phyloP scores from a whole-genome alignment of 768 basidiomycete species.

The Cyathus striatus region DNA sequence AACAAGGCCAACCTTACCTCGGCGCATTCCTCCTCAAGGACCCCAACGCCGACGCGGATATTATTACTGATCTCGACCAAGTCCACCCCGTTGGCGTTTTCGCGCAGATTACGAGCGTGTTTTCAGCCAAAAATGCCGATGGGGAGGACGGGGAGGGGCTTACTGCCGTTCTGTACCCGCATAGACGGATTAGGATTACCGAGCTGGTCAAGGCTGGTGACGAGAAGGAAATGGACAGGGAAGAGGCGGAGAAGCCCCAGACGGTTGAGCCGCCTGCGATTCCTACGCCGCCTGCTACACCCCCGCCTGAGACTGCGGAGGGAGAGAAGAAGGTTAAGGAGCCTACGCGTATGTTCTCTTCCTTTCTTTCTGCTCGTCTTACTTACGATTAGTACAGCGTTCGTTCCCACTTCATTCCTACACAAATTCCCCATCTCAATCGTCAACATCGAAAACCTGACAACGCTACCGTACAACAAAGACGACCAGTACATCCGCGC shows the following conservation, averaged over 20 bases:
- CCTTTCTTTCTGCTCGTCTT: neutral
- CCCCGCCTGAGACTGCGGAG: conserved; percentile 22
- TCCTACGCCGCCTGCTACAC: conserved; percentile 28
- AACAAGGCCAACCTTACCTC: conserved; percentile 93
- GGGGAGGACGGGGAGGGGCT: conserved; percentile 52
- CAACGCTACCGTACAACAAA: conserved; percentile 79
- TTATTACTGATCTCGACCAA: conserved; percentile 82
- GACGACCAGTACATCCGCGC: conserved; percentile 94
- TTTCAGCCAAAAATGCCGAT: conserved; percentile 51
- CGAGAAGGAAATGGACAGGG: conserved; percentile 14
- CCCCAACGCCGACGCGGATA: conserved; percentile 86
- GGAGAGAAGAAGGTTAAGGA: conserved; percentile 21
- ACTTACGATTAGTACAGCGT: conserved; percentile 24
- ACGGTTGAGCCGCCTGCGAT: conserved; percentile 50
- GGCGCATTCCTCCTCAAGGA: conserved; percentile 97
- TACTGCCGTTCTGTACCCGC: conserved; percentile 94
- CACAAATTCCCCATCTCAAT: conserved; percentile 83
- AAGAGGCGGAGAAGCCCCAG: conserved; percentile 37
- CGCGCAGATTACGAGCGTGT: conserved; percentile 93
- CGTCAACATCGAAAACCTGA: conserved; percentile 81
- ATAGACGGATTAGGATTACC: conserved; percentile 83
- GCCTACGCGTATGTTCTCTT: neutral
- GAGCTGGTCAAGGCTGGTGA: conserved; percentile 74
- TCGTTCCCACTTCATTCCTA: conserved; percentile 80
- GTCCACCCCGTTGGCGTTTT: conserved; percentile 95